Conservation (phyloP, 1,284 basidiomycete species). For the Pholiota adiposa region DNA sequence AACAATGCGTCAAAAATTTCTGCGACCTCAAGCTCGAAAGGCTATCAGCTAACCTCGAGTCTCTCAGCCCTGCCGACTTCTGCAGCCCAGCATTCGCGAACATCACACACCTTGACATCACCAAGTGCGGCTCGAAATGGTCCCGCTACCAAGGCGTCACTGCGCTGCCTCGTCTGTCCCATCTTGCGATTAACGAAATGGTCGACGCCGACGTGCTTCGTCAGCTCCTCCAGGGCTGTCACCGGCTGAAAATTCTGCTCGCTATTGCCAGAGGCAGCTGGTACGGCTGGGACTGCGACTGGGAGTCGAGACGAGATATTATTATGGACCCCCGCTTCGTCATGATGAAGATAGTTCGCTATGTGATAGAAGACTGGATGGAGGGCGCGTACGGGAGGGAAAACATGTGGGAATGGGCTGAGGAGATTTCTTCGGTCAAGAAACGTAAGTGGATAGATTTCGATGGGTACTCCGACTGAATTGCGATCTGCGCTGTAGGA, state of each 20-base stretch:
- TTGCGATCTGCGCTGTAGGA: background rate
- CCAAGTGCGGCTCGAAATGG: background rate
- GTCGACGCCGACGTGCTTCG: background rate
- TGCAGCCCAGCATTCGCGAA: background rate
- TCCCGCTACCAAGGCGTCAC: background rate
- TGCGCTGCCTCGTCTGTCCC: slow-evolving; percentile 2
- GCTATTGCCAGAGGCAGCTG: background rate
- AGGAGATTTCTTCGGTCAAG: slow-evolving; percentile 10
- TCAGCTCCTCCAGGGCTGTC: background rate
- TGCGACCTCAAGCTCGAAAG: slow-evolving; percentile 3
- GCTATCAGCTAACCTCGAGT: slow-evolving; percentile 5
- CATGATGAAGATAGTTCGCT: slow-evolving; percentile 7
- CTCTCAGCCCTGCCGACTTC: slow-evolving; percentile 3
- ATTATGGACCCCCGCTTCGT: slow-evolving; percentile 13
- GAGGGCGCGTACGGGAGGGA: slow-evolving; percentile 1
- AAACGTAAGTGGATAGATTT: background rate
- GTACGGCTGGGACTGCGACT: background rate
- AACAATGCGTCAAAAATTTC: background rate
- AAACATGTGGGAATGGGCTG: slow-evolving; percentile 14
- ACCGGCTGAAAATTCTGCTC: slow-evolving; percentile 2
- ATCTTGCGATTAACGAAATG: slow-evolving; percentile 13
- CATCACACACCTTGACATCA: slow-evolving; percentile 14
- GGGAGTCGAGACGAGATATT: background rate
- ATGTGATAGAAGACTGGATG: slow-evolving; percentile 9
- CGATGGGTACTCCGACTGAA: background rate